Evolutionary conservation across 202 grass and related monocot species (phyloP).

Genomic region (Zoysia matrella): DNA sequence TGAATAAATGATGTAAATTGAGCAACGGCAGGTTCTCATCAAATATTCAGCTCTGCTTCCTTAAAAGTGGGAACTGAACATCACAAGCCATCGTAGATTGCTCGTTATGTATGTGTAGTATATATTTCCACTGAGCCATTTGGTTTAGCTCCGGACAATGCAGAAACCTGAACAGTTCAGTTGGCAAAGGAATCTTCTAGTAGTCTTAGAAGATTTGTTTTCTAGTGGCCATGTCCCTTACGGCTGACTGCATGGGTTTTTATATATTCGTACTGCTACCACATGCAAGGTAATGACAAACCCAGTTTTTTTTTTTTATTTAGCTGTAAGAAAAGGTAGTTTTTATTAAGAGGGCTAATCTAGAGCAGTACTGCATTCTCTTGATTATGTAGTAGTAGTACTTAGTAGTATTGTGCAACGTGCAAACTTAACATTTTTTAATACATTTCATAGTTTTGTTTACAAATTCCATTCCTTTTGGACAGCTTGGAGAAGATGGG

Average conservation of each 20-base stretch:
- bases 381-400: neutral
- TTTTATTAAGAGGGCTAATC: conserved; percentile 2
- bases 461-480: conserved; percentile 12
- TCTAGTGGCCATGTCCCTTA: neutral
- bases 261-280: neutral
- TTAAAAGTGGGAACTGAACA: neutral
- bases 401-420: neutral
- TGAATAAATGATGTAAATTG: neutral
- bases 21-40: neutral
- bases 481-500: conserved; percentile 84
- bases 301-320: neutral
- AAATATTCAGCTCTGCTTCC: neutral
- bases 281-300: neutral
- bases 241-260: neutral
- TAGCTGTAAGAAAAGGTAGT: neutral
- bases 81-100: conserved; percentile 4
- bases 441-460: neutral
- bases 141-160: neutral
- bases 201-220: conserved; percentile 21
- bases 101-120: neutral
- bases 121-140: neutral
- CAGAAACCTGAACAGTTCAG: conserved; percentile 24
- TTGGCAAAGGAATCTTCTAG: conserved; percentile 11
- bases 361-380: neutral
- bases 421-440: neutral